Evolutionary conservation across 1,139 yeast genomes (phyloP), one percentile per base, ranked within the genome.

Genomic region (Schwanniomyces etchellsii): DNA sequence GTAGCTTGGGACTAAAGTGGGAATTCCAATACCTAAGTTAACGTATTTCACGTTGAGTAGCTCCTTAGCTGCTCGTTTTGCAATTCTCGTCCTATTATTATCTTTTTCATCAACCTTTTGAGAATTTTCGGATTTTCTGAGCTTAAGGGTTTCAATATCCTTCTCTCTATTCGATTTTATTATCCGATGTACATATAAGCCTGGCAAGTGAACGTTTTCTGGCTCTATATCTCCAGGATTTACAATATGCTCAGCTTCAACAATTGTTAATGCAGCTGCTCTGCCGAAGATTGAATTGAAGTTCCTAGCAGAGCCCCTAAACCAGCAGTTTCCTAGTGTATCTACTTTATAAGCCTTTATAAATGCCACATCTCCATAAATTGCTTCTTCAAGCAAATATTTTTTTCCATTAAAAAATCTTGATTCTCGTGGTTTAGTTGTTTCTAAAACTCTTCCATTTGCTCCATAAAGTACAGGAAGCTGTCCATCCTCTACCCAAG

Each of bases 221-320:
- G 75, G 65, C 10, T 45, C 39, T 26, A 70, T 60, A 25, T 59
- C 67, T 13, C 76, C 76, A 3, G 64, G 59, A 38, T 65, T 61
- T 16, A 70, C 75, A 33, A 70, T 67, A 36, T 69, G 50, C 40
- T 70, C 75, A 16, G 75, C 76, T 50, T 70, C 76, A 4, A 68
- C 75, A 34, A 70, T 56, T 9, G 74, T 67, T 27, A 60, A 40
- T 32, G 54, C 59, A 10, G 72, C 74, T 22, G 67, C 68, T 32
- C 67, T 54, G 20, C 69, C 76, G 55, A 70, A 62, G 5, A 57
- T 63, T 16, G 55, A 46, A 44, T 70, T 70, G 52, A 70, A 70
- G 46, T 68, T 70, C 36, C 62, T 53, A 2, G 75, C 64, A 6
- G 76, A 53, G 9, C 71, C 72, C 30, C 59, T 51, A 47, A 70